These are phyloP conservation scores for Leptographium lundbergii DNA, from an alignment of 2,329 filamentous ascomycete genomes.

Conservation along the genomic window DNA sequence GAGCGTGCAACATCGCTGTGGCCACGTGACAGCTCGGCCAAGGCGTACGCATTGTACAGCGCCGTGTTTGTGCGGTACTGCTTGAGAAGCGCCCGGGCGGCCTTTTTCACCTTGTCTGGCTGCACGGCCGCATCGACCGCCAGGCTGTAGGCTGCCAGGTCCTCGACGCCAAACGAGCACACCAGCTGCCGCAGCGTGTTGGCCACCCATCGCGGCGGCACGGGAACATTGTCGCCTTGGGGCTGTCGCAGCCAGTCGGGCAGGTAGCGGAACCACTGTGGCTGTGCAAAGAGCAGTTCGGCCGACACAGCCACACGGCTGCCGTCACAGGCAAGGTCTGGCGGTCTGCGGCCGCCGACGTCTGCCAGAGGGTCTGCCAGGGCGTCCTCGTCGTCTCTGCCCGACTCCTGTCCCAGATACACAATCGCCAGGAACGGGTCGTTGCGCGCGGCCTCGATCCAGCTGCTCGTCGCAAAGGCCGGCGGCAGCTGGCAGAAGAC, in stretches of 20 bases:
- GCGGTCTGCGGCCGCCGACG: constrained; percentile 1
- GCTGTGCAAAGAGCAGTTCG: constrained; percentile 21
- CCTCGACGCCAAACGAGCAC: constrained; percentile 27
- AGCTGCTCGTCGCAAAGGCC: constrained; percentile 15
- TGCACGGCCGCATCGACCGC: constrained; percentile 51
- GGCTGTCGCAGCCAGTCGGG: constrained; percentile 11
- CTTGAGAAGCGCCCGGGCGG: constrained; percentile 63
- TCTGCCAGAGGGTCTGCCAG: too few species aligned
- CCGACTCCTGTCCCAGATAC: constrained; percentile 21
- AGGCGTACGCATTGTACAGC: constrained; percentile 69
- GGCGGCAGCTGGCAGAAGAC: constrained; percentile 55
- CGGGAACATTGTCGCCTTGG: constrained; percentile 17
- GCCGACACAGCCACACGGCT: constrained; percentile 23
- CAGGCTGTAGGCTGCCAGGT: constrained; percentile 56
- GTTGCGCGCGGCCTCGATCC: constrained; percentile 24
- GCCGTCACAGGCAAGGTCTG: constrained; percentile 8
- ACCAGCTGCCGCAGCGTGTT: constrained; percentile 47
- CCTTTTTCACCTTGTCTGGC: constrained; percentile 46
- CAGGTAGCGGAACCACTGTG: constrained; percentile 9
- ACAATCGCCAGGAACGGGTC: constrained; percentile 36
- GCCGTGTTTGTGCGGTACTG: constrained; percentile 46
- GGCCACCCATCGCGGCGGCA: constrained; percentile 33
- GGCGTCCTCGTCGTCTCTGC: not conserved
- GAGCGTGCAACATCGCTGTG: constrained; percentile 46
- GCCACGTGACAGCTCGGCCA: constrained; percentile 51